Conservation (phyloP, 2,329 filamentous ascomycete genomes). For the Aspergillus sp. region DNA sequence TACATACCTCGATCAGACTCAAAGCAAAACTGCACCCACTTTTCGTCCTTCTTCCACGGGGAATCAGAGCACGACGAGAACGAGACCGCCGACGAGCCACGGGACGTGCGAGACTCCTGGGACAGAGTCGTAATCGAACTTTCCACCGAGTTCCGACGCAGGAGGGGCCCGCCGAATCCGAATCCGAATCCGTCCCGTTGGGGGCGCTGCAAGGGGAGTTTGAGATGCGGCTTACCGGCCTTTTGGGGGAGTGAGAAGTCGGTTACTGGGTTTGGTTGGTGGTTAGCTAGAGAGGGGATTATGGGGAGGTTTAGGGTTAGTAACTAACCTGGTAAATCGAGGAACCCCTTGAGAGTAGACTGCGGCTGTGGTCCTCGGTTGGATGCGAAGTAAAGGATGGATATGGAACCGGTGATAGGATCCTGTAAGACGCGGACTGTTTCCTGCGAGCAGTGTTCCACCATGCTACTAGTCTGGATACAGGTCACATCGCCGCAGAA, state of each 20-base stretch:
- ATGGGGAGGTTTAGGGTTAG: too few relatives aligned
- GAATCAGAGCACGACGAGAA: neutral
- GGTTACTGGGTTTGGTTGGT: neutral
- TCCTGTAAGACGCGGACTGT: slow-evolving; percentile 8
- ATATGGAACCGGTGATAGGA: neutral
- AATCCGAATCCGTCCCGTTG: neutral
- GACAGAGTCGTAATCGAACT: slow-evolving; percentile 7
- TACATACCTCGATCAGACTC: slow-evolving; percentile 3
- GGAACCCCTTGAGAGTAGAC: neutral
- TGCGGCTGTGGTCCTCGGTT: neutral
- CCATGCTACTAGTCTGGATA: slow-evolving; percentile 2
- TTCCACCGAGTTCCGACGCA: slow-evolving; percentile 12
- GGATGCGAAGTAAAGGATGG: slow-evolving; percentile 6
- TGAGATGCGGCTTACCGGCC: neutral
- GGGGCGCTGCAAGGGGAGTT: neutral
- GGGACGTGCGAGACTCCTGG: slow-evolving; percentile 2
- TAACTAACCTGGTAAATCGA: slow-evolving; percentile 2
- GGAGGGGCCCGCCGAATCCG: neutral
- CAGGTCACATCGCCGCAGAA: slow-evolving; percentile 4
- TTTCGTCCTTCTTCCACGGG: slow-evolving; percentile 1
- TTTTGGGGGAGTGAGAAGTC: neutral
- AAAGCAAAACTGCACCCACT: slow-evolving; percentile 6
- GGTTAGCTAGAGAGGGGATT: neutral
- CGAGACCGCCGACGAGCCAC: neutral
- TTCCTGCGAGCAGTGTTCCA: slow-evolving; percentile 10